Base-by-base conservation (phyloP, 2,329 filamentous ascomycete genomes). In the Penicillium sclerotiorum region DNA sequence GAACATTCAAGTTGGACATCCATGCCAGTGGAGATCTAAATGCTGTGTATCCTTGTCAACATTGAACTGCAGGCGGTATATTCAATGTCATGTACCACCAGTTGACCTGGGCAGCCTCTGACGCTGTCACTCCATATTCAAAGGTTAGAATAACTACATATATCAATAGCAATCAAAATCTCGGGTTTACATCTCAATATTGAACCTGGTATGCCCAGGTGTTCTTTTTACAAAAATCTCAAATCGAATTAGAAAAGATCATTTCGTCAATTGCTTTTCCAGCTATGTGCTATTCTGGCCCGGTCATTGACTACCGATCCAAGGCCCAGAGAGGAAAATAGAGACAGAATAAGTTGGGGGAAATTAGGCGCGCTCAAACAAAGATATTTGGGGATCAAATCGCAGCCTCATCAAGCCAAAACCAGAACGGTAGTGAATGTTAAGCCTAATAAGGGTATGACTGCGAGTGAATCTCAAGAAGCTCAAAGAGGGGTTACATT, bases 371-470 rank as follows among this genome's bases (percentile, higher is more conserved):
- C 67, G 67, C 67, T 70, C 66, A 62, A 67, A 66, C 64, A 68
- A n/a, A 68, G 64, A 65, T 58, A 62, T 49, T 60, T 61, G 51
- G 57, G 25, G 52, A 53, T 56, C 53, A 50, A 57, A 60, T 60
- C 59, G 46, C 54, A 52, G 57, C 57, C 61, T 56, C 38, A 50
- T 44, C 45, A 50, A 50, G 43, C 58, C 52, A 51, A 53, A 30
- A 43, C 30, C 53, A 56, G 48, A 58, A 53, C 53, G 56, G 45
- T 61, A 64, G 60, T 61, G 65, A 68, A 67, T 59, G 58, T 60
- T n/a, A 60, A 63, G 57, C 56, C 66, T 60, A 64, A 61, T 62
- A 66, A 64, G 65, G 66, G 65, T 69, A 70, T 70, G 69, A 69
- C 58, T 61, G 56, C 58, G 60, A 67, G 64, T 65, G 59, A 59